Evolutionary conservation across 352 stramenopile genomes (phyloP).

Genomic region (Salisapilia sapeloensis): DNA sequence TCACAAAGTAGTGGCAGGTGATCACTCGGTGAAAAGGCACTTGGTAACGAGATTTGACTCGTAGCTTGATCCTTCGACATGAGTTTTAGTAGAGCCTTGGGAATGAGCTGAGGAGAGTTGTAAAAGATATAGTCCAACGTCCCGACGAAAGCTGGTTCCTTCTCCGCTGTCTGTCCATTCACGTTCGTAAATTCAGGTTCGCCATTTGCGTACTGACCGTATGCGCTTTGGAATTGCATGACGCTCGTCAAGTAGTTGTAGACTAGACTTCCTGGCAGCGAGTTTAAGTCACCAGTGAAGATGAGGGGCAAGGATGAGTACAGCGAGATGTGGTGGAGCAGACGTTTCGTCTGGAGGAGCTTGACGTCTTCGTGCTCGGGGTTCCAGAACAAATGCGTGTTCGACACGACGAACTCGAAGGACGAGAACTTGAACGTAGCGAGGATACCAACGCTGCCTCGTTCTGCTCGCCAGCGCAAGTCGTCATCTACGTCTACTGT

Average conservation of each 20-base stretch:
- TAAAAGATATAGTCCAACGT: conserved; percentile 80
- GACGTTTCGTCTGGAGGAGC: conserved; percentile 40
- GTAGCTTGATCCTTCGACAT: conserved; percentile 43
- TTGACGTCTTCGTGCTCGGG: conserved; percentile 72
- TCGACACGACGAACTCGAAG: conserved; percentile 41
- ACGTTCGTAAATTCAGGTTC: conserved; percentile 68
- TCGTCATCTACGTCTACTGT: conserved; percentile 27
- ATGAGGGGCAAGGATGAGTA: conserved; percentile 23
- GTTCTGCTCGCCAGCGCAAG: conserved; percentile 18
- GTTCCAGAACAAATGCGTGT: conserved; percentile 79
- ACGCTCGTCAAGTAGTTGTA: conserved; percentile 32
- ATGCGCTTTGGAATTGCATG: conserved; percentile 31
- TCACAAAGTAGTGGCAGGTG: conserved; percentile 58
- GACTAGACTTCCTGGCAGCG: conserved; percentile 52
- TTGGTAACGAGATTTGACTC: conserved; percentile 41
- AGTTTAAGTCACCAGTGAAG: conserved; percentile 74
- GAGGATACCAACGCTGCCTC: conserved; percentile 42
- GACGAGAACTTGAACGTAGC: conserved; percentile 24
- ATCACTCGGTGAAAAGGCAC: conserved; percentile 46
- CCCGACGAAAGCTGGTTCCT: conserved; percentile 35
- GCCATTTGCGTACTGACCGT: conserved; percentile 21
- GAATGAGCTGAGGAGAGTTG: conserved; percentile 17
- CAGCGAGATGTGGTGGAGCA: conserved; percentile 20
- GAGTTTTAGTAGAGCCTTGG: conserved; percentile 38
- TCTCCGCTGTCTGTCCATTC: conserved; percentile 23